phyloP scores from a whole-genome alignment of 2,329 filamentous ascomycete genomes.

The Ophiostoma australiae region DNA sequence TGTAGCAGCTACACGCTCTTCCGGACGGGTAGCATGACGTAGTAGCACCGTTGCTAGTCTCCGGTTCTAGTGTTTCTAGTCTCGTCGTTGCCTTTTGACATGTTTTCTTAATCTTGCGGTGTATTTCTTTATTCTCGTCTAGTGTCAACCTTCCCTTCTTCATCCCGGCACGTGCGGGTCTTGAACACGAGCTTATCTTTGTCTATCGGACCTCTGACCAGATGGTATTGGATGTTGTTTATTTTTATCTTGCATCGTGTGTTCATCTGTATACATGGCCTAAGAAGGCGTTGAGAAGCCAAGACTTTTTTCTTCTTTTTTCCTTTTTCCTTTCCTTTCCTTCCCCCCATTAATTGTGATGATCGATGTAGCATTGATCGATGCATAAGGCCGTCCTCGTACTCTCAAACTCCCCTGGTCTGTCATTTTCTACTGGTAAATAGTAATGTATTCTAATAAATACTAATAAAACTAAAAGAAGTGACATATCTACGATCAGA shows the following conservation, averaged over 20 bases:
- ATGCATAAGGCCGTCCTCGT: slow-evolving; percentile 10
- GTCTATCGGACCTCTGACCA: not conserved
- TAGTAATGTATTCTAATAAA: not conserved
- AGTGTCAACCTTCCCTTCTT: not conserved
- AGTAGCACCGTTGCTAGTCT: slow-evolving; percentile 10
- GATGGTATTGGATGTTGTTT: not conserved
- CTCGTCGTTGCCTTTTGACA: not conserved
- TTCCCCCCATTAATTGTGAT: not conserved
- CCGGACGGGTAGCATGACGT: slow-evolving; percentile 5
- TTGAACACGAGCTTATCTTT: slow-evolving; percentile 7
- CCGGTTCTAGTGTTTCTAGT: not conserved
- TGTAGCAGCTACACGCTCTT: not conserved
- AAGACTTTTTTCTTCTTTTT: not conserved
- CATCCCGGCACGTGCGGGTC: slow-evolving; percentile 2
- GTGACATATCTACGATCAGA: not conserved
- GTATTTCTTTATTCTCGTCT: not conserved
- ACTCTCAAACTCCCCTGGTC: slow-evolving; percentile 3
- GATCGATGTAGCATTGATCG: slow-evolving; percentile 5
- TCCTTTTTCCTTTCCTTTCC: not conserved
- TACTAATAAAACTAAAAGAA: not conserved
- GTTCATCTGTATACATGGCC: not conserved
- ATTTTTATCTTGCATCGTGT: slow-evolving; percentile 1
- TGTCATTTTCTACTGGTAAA: no score
- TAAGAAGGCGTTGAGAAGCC: not conserved
- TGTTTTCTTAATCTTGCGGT: not conserved